phyloP scores from a whole-genome alignment of 2,329 filamentous ascomycete genomes.

The Neurospora crassa region DNA sequence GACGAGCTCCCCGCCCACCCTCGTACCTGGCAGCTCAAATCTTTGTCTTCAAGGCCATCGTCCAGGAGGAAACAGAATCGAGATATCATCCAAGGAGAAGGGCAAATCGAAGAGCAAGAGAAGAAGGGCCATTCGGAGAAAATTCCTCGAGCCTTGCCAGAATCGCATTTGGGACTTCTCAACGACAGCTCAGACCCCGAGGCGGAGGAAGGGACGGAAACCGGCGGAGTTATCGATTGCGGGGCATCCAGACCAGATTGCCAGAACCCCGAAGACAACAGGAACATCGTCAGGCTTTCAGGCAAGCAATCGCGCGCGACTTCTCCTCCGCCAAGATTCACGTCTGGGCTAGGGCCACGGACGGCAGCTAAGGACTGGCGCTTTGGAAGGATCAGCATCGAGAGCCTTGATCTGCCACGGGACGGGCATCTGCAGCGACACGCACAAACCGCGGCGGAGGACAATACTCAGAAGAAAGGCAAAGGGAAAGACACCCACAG shows the following conservation, averaged over 20 bases:
- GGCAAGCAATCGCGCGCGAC: slow-evolving; percentile 32
- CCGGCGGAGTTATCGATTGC: slow-evolving; percentile 37
- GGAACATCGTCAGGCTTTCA: slow-evolving; percentile 29
- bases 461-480: slow-evolving; percentile 13
- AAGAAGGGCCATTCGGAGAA: slow-evolving; percentile 4
- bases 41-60: not conserved
- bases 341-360: slow-evolving; percentile 35
- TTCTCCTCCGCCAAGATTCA: slow-evolving; percentile 33
- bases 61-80: not conserved
- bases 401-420: slow-evolving; percentile 63
- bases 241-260: slow-evolving; percentile 29
- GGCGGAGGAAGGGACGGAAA: not conserved
- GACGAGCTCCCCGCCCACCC: slow-evolving; percentile 44
- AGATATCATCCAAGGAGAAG: not conserved
- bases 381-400: slow-evolving; percentile 67
- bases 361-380: slow-evolving; percentile 62
- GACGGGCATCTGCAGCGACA: not conserved
- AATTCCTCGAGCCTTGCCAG: not conserved
- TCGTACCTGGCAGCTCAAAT: slow-evolving; percentile 13
- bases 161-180: not conserved
- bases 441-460: slow-evolving; percentile 10
- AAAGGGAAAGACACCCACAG: slow-evolving; percentile 18
- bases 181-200: slow-evolving; percentile 11
- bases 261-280: slow-evolving; percentile 13
- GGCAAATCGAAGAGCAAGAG: not conserved